These are phyloP conservation scores for Tolypocladium amazonense DNA, from an alignment of 2,329 filamentous ascomycete genomes.

Conservation along the genomic window DNA sequence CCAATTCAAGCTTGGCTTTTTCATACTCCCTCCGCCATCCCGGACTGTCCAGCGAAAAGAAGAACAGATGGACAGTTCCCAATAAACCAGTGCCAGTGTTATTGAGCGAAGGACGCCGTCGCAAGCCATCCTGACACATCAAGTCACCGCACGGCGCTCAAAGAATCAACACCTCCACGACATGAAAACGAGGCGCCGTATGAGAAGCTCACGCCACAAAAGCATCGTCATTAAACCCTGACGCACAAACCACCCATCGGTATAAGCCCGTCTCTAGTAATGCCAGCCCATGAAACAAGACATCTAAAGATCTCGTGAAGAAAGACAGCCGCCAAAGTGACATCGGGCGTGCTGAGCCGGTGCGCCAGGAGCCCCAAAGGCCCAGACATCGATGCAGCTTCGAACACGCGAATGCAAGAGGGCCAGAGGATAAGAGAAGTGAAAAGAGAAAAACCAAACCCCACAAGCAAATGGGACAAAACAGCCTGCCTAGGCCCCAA, in stretches of 20 bases:
- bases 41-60: not conserved
- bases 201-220: not conserved
- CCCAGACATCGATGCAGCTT: not conserved
- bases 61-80: not conserved
- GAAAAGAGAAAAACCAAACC: constrained; percentile 5
- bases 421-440: constrained; percentile 3
- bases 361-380: not conserved
- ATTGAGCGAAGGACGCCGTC: not conserved
- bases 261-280: constrained; percentile 7
- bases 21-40: not conserved
- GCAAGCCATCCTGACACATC: not conserved
- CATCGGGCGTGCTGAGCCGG: not conserved
- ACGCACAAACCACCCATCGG: constrained; percentile 6
- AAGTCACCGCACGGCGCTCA: not conserved
- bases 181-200: not conserved
- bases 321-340: constrained; percentile 5
- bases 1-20: not conserved
- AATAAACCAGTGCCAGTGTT: not conserved
- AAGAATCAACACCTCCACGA: not conserved
- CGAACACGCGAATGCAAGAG: not conserved
- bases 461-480: not conserved
- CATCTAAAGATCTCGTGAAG: constrained; percentile 8
- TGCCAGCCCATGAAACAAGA: constrained; percentile 7
- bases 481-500: constrained; percentile 9
- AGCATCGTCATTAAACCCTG: constrained; percentile 10